Conservation (phyloP, 768 basidiomycete species). For the Ramaria sp. region DNA sequence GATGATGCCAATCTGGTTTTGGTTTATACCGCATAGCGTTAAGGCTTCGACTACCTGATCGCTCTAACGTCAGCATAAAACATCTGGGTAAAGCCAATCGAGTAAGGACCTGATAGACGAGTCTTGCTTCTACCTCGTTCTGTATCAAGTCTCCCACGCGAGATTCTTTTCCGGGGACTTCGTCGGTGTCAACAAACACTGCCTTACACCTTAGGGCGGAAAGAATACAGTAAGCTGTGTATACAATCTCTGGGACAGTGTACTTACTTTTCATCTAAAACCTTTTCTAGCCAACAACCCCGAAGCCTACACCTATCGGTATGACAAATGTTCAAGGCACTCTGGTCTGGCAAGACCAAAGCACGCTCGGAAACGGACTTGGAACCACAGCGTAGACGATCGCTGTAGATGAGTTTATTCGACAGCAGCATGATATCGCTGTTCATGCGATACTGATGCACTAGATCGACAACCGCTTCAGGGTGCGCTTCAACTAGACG, state of each 20-base stretch:
- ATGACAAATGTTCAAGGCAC: conserved; percentile 37
- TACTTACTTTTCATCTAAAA: conserved; percentile 55
- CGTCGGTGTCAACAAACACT: conserved; percentile 91
- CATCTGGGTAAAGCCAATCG: not conserved
- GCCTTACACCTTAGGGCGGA: conserved; percentile 57
- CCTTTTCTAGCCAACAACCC: conserved; percentile 60
- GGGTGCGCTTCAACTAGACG: conserved; percentile 83
- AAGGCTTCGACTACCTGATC: conserved; percentile 61
- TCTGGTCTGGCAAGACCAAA: conserved; percentile 41
- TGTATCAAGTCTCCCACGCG: conserved; percentile 83
- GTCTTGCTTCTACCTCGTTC: conserved; percentile 66
- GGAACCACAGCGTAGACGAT: conserved; percentile 70
- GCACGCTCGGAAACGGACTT: conserved; percentile 51
- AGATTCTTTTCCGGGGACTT: conserved; percentile 66
- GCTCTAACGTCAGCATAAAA: conserved; percentile 21
- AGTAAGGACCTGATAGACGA: conserved; percentile 27
- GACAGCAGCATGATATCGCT: conserved; percentile 88
- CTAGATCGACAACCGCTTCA: conserved; percentile 72
- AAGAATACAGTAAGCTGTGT: not conserved
- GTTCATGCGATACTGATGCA: conserved; percentile 94
- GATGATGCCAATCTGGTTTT: conserved; percentile 76
- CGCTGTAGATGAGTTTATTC: conserved; percentile 76
- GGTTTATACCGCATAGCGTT: conserved; percentile 47
- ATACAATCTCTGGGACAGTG: not conserved
- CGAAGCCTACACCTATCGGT: conserved; percentile 18